Evolutionary conservation across 768 basidiomycete species (phyloP), one percentile per base, ranked within the genome.

Genomic region (Auriscalpium vulgare): DNA sequence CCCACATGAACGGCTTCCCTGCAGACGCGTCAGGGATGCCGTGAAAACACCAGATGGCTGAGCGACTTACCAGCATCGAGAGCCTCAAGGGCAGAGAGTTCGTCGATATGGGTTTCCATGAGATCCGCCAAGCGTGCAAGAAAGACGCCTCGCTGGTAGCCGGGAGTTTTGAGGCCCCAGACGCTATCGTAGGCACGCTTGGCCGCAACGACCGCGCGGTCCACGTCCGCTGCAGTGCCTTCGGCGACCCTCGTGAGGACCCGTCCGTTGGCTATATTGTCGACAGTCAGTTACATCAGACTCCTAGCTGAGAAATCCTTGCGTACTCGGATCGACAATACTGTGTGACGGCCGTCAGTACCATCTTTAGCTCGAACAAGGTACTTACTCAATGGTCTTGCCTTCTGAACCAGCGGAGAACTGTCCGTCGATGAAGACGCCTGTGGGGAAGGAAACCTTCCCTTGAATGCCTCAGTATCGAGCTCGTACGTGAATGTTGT

Each of bases 81-180:
- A 11, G 83, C 72, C 71, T 93, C 91, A 36, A 93, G 67, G 0
- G 88, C 88, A 1, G 87, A 81, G 52, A 92, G 73, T 53, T 82
- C 79, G 36, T 87, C 83, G 1, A 66, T 63, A 68, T 91, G 67
- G 40, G 72, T 58, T 63, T 87, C 84, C 64, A 94, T 76, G 55
- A 87, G 69, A 34, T 79, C 72, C 1, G 84, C 84, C 46, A 94
- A 76, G 62, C 83, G 84, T 63, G 68, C 68, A 35, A 95, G 69
- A n/a, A 88, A 72, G 53, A 71, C 68, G 44, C 80, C 76, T 23
- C 88, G 82, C 54, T 73, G 61, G 7, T 62, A 11, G 14, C 83
- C 87, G 6, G 83, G 69, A n/a, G 68, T 65, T 56, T 85, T 82
- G 55, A 83, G 69, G 37, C 88, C 88, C 88, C 91, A 91, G 43